Evolutionary conservation across 345 rosid species (phyloP).

Genomic region (Sisymbrium altissimum): DNA sequence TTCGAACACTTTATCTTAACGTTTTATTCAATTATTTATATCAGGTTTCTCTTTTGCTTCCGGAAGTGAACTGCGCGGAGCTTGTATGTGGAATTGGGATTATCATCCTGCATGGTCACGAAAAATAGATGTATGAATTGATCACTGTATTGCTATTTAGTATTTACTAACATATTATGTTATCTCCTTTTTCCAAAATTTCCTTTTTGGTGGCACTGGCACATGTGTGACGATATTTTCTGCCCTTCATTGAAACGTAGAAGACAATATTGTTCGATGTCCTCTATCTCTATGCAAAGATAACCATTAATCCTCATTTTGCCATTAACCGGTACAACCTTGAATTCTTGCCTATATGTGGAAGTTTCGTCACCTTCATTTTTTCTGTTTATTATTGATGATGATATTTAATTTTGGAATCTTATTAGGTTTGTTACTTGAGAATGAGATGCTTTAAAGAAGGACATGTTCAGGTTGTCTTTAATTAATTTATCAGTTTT

Average conservation of each 20-base stretch:
- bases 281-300: neutral
- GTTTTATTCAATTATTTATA: too few relatives aligned
- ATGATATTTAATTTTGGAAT: neutral
- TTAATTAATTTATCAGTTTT: too few relatives aligned
- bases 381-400: neutral
- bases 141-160: too few relatives aligned
- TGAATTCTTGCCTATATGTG: neutral
- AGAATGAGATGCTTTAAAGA: neutral
- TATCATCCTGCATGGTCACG: too few relatives aligned
- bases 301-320: neutral
- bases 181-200: too few relatives aligned
- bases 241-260: neutral
- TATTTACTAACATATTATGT: too few relatives aligned
- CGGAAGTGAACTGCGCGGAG: too few relatives aligned
- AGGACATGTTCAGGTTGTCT: neutral
- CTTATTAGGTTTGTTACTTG: neutral
- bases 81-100: too few relatives aligned
- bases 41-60: too few relatives aligned
- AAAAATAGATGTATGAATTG: too few relatives aligned
- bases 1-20: too few relatives aligned
- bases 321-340: neutral
- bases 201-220: too few relatives aligned
- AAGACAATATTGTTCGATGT: neutral
- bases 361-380: neutral
- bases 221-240: neutral